Conservation (phyloP, 2,329 filamentous ascomycete genomes). For the Didymella arachidicola region DNA sequence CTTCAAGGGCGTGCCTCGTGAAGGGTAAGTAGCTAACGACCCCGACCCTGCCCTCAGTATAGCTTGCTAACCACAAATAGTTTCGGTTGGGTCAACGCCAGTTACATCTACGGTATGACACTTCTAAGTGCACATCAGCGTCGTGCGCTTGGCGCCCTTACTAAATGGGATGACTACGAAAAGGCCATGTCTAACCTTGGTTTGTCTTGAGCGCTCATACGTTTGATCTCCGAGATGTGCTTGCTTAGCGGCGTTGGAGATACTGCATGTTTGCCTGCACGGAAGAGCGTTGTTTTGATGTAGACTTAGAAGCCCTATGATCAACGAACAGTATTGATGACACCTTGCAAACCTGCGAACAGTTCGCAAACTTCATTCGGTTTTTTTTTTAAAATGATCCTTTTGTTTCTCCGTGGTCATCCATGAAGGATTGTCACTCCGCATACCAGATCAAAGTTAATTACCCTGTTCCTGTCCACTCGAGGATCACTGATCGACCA, state of each 20-base stretch:
- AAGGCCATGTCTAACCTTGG: conserved; percentile 63
- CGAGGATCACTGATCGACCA: too few relatives aligned
- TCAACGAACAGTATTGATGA: conserved; percentile 15
- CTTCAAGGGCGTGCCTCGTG: conserved; percentile 93
- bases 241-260: conserved; percentile 6
- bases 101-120: conserved; percentile 91
- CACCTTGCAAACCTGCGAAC: neutral
- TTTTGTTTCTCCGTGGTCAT: too few relatives aligned
- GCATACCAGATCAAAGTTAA: too few relatives aligned
- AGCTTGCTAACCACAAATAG: conserved; percentile 58
- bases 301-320: conserved; percentile 14
- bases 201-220: conserved; percentile 23
- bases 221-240: neutral
- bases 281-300: conserved; percentile 9
- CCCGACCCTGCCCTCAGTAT: neutral
- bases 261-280: conserved; percentile 7
- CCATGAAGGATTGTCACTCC: too few relatives aligned
- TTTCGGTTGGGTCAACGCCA: conserved; percentile 99
- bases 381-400: too few relatives aligned
- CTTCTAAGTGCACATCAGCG: conserved; percentile 89
- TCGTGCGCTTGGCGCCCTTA: conserved; percentile 85
- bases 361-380: neutral
- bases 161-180: conserved; percentile 82
- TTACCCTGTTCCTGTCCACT: too few relatives aligned
- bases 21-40: conserved; percentile 74